phyloP scores from a whole-genome alignment of 2,329 filamentous ascomycete genomes.

The Neurospora sp. region DNA sequence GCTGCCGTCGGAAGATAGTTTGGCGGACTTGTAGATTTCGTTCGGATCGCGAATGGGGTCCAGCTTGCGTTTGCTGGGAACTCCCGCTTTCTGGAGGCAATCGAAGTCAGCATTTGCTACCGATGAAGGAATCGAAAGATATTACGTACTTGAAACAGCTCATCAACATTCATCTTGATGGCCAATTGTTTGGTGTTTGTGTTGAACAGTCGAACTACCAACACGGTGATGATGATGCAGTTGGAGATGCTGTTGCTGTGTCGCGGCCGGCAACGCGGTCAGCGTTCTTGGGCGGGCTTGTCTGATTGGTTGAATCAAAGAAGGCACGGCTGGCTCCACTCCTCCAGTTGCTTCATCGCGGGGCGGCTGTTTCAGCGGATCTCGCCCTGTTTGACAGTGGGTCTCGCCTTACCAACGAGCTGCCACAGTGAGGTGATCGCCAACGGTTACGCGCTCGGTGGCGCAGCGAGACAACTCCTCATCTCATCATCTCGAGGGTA shows the following conservation, averaged over 20 bases:
- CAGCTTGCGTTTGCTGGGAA: slow-evolving; percentile 52
- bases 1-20: slow-evolving; percentile 33
- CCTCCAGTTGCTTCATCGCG: neutral
- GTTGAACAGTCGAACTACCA: neutral
- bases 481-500: neutral
- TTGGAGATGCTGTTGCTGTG: neutral
- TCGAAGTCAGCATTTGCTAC: neutral
- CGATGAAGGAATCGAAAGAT: neutral
- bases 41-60: slow-evolving; percentile 53
- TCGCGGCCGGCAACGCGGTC: neutral
- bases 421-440: neutral
- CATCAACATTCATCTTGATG: slow-evolving; percentile 47
- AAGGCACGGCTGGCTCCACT: neutral
- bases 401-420: neutral
- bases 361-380: neutral
- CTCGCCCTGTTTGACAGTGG: neutral
- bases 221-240: neutral
- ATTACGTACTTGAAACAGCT: slow-evolving; percentile 43
- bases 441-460: neutral
- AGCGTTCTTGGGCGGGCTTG: neutral
- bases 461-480: neutral
- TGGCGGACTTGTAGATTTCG: slow-evolving; percentile 55
- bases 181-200: neutral
- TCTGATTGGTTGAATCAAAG: neutral
- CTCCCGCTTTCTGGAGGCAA: slow-evolving; percentile 29